Evolutionary conservation across 108 stramenopile species (phyloP).

Genomic region (Asterionellopsis glacialis): DNA sequence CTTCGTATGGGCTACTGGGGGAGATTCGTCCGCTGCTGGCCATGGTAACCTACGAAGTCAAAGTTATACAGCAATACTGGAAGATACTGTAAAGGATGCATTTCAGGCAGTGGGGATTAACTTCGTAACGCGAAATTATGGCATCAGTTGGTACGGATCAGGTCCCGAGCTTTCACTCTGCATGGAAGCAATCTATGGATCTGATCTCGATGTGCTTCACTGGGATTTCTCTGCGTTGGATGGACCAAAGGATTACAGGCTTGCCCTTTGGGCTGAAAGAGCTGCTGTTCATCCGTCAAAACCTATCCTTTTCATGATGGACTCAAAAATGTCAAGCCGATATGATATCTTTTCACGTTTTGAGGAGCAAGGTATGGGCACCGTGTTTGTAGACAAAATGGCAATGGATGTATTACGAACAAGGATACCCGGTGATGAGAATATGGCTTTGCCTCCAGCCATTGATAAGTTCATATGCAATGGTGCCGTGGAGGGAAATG

Average conservation of each 20-base stretch:
- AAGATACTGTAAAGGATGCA: slow-evolving; percentile 24
- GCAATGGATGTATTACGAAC: not conserved
- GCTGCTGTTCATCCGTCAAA: not conserved
- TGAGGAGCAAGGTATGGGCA: slow-evolving; percentile 1
- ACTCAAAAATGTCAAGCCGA: not conserved
- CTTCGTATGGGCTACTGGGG: slow-evolving; percentile 70
- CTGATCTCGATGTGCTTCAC: slow-evolving; percentile 27
- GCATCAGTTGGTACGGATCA: slow-evolving; percentile 18
- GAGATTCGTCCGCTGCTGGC: slow-evolving; percentile 75
- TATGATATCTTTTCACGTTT: not conserved
- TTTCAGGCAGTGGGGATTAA: slow-evolving; percentile 28
- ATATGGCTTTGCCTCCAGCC: not conserved
- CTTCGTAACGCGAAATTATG: slow-evolving; percentile 38
- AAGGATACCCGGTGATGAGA: not conserved
- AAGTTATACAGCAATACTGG: slow-evolving; percentile 56
- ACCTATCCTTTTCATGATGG: slow-evolving; percentile 1
- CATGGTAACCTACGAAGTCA: slow-evolving; percentile 74
- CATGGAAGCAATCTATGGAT: slow-evolving; percentile 32
- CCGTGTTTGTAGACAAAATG: slow-evolving; percentile 4
- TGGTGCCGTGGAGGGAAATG: slow-evolving; percentile 20
- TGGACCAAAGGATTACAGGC: not conserved
- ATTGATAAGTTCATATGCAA: slow-evolving; percentile 10
- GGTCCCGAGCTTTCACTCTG: slow-evolving; percentile 35
- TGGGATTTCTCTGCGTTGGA: slow-evolving; percentile 13
- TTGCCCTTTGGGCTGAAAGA: not conserved